Evolutionary conservation across 768 basidiomycete species (phyloP), one percentile per base, ranked within the genome.

Genomic region (Arthromyces matolae): DNA sequence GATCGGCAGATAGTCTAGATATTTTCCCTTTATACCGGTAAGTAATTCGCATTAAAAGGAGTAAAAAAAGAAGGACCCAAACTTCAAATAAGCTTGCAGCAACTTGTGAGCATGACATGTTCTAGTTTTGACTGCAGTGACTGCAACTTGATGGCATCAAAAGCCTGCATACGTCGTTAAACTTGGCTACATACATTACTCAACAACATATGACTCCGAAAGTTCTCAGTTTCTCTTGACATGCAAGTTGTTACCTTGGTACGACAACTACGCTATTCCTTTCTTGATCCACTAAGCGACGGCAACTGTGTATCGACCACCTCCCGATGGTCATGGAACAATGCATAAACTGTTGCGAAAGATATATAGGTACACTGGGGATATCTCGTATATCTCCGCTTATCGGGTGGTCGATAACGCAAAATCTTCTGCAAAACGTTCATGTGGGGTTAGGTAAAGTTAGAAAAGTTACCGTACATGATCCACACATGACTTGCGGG

Each of bases 71-170:
- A 27, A 31, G 23, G 19, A 41, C n/a, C 23, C 42, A 42, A 22
- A 22, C 25, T 31, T 45, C 33, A 33, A 31, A 29, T 44, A 49
- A 42, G 23, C 44, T 50, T 47, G 38, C 35, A 19, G 18, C 47
- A 31, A 49, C 52, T 45, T 42, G 32, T 36, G 48, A n/a, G 52
- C 52, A 41, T 46, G 48, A 45, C 52, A 47, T 46, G 52, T 27
- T 27, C 36, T 43, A 37, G 42, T 32, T 42, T 28, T 49, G 35
- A n/a, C n/a, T n/a, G 31, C 43, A 28, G 33, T 48, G 42, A 22
- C 24, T 31, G 22, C n/a, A 20, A 35, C 5, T 14, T 49, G 47
- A 49, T 49, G 51, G 16, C 29, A 49, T 52, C 13, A 49, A 22
- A 32, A 45, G 24, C 13, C 23, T 41, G 32, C 50, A 51, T 45